Percentiles rank a stretch among this genome's conserved stretches.
These are phyloP conservation scores for Penicillium lividum DNA, from an alignment of 495 filamentous ascomycete genomes.

Conservation along the genomic window DNA sequence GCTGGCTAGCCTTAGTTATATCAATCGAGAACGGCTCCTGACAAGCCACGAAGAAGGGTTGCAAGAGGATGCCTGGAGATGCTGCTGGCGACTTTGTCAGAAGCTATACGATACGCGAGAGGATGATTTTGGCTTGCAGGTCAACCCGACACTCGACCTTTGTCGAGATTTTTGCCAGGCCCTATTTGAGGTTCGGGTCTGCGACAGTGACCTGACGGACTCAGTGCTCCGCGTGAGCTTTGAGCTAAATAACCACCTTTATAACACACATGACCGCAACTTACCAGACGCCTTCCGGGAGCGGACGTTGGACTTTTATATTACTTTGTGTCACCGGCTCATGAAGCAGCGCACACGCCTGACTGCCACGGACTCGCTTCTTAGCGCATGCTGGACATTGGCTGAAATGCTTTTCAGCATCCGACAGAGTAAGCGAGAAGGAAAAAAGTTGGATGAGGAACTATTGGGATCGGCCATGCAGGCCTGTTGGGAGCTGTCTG, in stretches of 20 bases:
- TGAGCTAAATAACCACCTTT: slow-evolving; percentile 92
- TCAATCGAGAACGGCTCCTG: slow-evolving; percentile 77
- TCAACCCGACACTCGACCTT: slow-evolving; percentile 76
- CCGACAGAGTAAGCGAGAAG: slow-evolving; percentile 76
- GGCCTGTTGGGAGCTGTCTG: slow-evolving; percentile 92
- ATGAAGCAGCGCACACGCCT: slow-evolving; percentile 87
- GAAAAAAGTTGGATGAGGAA: slow-evolving; percentile 74
- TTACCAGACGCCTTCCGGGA: slow-evolving; percentile 88
- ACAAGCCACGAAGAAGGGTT: slow-evolving; percentile 65
- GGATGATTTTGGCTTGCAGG: slow-evolving; percentile 69
- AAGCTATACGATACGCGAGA: slow-evolving; percentile 80
- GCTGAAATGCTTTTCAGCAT: slow-evolving; percentile 94
- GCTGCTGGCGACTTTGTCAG: slow-evolving; percentile 89
- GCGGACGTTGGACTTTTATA: slow-evolving; percentile 88
- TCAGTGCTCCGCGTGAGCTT: slow-evolving; percentile 89
- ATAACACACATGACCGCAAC: slow-evolving; percentile 83
- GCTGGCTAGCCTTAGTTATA: slow-evolving; percentile 78
- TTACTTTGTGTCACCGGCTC: slow-evolving; percentile 85
- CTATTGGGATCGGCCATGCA: slow-evolving; percentile 83
- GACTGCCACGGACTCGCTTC: slow-evolving; percentile 74
- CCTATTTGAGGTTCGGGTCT: slow-evolving; percentile 78
- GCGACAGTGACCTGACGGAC: slow-evolving; percentile 73
- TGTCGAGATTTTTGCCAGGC: slow-evolving; percentile 91
- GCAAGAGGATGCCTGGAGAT: slow-evolving; percentile 85
- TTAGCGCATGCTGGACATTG: slow-evolving; percentile 85